phyloP scores from a whole-genome alignment of 176 grass and related monocot genomes.

The Eleusine coracana region DNA sequence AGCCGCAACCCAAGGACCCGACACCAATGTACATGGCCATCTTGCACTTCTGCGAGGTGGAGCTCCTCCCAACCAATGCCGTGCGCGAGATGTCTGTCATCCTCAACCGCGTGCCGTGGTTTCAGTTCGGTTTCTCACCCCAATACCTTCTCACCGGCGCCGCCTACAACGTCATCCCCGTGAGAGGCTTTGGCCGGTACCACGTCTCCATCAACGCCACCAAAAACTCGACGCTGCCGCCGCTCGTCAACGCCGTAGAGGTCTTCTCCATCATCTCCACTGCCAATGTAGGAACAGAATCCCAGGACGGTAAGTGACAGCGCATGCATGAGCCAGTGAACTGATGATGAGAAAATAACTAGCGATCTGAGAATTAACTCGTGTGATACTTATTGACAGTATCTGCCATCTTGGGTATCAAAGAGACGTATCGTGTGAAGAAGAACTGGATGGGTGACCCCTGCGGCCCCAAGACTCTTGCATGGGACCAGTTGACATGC shows the following conservation, averaged over 20 bases:
- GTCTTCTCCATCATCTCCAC: slow-evolving; percentile 39
- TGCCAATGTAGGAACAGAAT: slow-evolving; percentile 30
- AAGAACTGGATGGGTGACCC: slow-evolving; percentile 73
- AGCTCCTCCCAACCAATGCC: slow-evolving; percentile 26
- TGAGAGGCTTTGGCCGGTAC: background rate
- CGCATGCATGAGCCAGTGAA: background rate
- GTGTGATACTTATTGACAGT: slow-evolving; percentile 33
- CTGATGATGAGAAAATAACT: no score
- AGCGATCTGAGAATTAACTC: background rate
- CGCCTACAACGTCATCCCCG: background rate
- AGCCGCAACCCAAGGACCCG: background rate
- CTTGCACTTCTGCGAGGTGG: slow-evolving; percentile 48
- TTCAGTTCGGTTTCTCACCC: background rate
- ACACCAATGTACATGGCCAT: background rate
- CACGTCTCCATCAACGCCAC: slow-evolving; percentile 43
- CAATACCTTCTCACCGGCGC: background rate
- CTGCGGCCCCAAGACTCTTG: slow-evolving; percentile 44
- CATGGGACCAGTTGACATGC: slow-evolving; percentile 62
- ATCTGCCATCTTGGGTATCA: slow-evolving; percentile 54
- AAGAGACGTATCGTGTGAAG: slow-evolving; percentile 42
- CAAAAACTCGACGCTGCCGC: slow-evolving; percentile 53
- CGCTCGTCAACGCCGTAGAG: slow-evolving; percentile 59
- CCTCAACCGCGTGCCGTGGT: background rate
- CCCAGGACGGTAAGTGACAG: slow-evolving; percentile 42
- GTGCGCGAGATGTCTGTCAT: slow-evolving; percentile 38